Base-by-base conservation (phyloP, 768 basidiomycete species). In the Mycena polygramma region DNA sequence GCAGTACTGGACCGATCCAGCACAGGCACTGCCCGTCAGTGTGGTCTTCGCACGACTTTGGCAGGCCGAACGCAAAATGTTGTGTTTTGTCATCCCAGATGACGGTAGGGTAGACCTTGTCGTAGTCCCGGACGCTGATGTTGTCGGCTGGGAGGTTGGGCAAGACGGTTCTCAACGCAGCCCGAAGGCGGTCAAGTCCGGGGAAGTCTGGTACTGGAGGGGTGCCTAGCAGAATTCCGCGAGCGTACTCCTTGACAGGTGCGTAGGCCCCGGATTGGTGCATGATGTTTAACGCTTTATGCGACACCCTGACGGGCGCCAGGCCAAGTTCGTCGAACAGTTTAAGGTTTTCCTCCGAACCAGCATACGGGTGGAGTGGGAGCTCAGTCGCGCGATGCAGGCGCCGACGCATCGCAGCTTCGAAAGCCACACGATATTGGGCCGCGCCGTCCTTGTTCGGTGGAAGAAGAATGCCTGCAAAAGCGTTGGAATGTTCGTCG, bases 41-140 rank as follows among this genome's bases (percentile, higher is more conserved):
- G 39, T 69, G 68, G 14, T 63, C 68, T 10, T 63, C 61, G 61
- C 68, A 63, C 24, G 60, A 3, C n/a, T 52, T 57, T 1, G 68
- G 68, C 11, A 26, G n/a, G 2, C 61, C 68, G 24, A 63, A 57
- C 9, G 68, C 61, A 26, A 63, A 49, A 0, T 57, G 17, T 7
- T 69, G 51, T 19, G 43, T 49, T 20, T 48, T 4, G 17, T 46
- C 37, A 20, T 68, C 68, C 63, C 57, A 69, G 1, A 59, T 57
- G 9, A 49, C 68, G 49, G 51, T 54, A 5, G 68, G 68, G 46
- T 57, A 58, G 2, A 39, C 15, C 14, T 69, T 69, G 15, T 63
- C 62, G 55, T 69, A 69, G 13, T 58, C 7, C 11, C 68, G 62
- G 2, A 69, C 46, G 9, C 48, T 52, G 24, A 69, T 37, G 14